Evolutionary conservation across 2,329 filamentous ascomycete genomes (phyloP), one percentile per base, ranked within the genome.

Genomic region (Apiospora marii): DNA sequence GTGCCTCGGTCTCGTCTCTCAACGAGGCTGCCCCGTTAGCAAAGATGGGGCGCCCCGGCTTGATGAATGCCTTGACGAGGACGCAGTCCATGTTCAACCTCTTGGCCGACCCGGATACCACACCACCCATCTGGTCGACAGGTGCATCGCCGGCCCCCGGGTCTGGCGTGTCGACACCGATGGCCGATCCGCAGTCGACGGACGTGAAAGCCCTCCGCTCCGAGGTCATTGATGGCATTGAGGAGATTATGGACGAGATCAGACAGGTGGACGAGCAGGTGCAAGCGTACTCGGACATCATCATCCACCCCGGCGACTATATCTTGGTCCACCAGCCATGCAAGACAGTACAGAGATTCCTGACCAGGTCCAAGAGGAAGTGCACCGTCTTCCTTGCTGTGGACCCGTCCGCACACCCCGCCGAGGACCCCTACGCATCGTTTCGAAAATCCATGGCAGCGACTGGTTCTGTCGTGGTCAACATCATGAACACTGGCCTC

Each of bases 221-320:
- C 19, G 96, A 98, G 82, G 93, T 98, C 37, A 92, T 98, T 76
- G 94, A 96, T 78, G 96, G 95, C 58, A 98, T 99, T 78, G 92
- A 94, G 78, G 96, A 99, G 82, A 95, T 99, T 73, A 93, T 97
- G 82, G 96, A 99, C 80, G 96, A 99, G 84, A 92, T 99, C 72
- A 92, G 93, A 76, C 93, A 96, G 80, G 95, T 95, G 10, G 96
- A 98, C 80, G 94, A 97, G 79, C 95, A 98, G 82, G 97, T 99
- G 77, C 94, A 96, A 1, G 91, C 91, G 30, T 93, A 95, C 75
- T 94, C 95, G 2, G 92, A 97, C 75, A 94, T 97, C 68, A 94
- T 98, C 82, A 97, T 99, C 75, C 94, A 97, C 80, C 93, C 94
- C 0, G 95, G 96, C 80, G 96, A 99, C 82, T 93, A 95, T 77